Percentiles rank a stretch among this genome's conserved stretches.
These are phyloP conservation scores for Vaccinium macrocarpon DNA, from an alignment of 148 eudicot species.

Conservation along the genomic window DNA sequence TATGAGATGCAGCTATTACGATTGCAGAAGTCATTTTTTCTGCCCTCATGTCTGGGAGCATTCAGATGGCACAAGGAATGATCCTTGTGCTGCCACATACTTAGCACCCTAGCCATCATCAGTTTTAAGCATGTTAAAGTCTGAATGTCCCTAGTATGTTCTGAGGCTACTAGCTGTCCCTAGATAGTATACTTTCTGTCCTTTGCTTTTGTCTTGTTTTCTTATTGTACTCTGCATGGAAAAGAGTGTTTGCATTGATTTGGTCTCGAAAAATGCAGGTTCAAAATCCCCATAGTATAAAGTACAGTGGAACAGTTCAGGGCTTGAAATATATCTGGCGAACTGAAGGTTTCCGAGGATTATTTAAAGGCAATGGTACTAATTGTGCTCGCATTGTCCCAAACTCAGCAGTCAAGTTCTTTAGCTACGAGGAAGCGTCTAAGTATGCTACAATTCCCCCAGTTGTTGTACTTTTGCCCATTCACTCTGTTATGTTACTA, in stretches of 20 bases:
- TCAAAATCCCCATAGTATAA: slow-evolving; percentile 83
- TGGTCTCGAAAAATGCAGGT: slow-evolving; percentile 47
- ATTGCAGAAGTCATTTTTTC: neutral
- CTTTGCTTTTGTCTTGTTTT: neutral
- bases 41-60: neutral
- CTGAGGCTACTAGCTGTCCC: neutral
- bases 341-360: slow-evolving; percentile 86
- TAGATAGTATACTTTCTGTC: neutral
- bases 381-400: slow-evolving; percentile 96
- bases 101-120: neutral
- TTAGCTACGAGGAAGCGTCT: slow-evolving; percentile 91
- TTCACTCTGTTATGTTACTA: neutral
- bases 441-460: slow-evolving; percentile 42
- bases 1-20: slow-evolving; percentile 5
- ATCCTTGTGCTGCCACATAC: slow-evolving; percentile 4
- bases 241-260: slow-evolving; percentile 9
- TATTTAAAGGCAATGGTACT: slow-evolving; percentile 93
- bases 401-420: slow-evolving; percentile 92
- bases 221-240: neutral
- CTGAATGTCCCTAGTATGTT: neutral
- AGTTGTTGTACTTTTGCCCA: neutral
- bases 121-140: neutral
- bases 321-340: slow-evolving; percentile 88
- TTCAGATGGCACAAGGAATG: neutral
- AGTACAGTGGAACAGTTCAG: slow-evolving; percentile 77